phyloP scores from a whole-genome alignment of 2,329 filamentous ascomycete species.

The Pochonia chlamydosporia region DNA sequence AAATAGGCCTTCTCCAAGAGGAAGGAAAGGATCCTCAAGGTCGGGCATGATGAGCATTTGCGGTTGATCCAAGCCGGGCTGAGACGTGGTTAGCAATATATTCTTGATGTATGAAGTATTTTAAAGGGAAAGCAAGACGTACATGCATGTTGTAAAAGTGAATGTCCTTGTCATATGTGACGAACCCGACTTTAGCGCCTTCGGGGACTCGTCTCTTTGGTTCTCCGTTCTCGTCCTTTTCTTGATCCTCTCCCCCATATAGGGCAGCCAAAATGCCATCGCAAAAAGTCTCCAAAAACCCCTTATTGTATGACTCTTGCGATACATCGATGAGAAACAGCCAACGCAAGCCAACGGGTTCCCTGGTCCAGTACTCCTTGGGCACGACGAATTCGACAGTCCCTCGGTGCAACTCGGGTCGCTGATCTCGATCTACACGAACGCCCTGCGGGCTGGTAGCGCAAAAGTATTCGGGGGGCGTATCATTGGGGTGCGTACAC shows the following conservation, averaged over 20 bases:
- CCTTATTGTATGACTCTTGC: slow-evolving; percentile 84
- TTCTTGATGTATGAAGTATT: background rate
- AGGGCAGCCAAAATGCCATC: slow-evolving; percentile 80
- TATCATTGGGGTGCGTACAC: slow-evolving; percentile 96
- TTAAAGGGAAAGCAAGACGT: slow-evolving; percentile 29
- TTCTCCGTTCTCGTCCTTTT: slow-evolving; percentile 45
- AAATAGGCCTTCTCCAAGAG: slow-evolving; percentile 85
- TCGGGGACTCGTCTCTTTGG: slow-evolving; percentile 58
- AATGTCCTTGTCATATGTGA: slow-evolving; percentile 93
- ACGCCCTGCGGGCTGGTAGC: slow-evolving; percentile 83
- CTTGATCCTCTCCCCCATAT: slow-evolving; percentile 61
- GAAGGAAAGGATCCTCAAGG: slow-evolving; percentile 92
- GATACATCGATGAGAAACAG: slow-evolving; percentile 92
- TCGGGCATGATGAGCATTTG: slow-evolving; percentile 99
- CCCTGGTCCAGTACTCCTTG: slow-evolving; percentile 97
- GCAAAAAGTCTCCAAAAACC: slow-evolving; percentile 85
- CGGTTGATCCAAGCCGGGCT: slow-evolving; percentile 73
- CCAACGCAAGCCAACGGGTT: slow-evolving; percentile 81
- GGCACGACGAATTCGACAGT: slow-evolving; percentile 96
- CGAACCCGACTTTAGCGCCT: slow-evolving; percentile 85
- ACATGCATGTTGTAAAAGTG: slow-evolving; percentile 96
- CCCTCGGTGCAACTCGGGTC: slow-evolving; percentile 83
- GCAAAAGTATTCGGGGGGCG: slow-evolving; percentile 84
- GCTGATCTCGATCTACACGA: slow-evolving; percentile 79
- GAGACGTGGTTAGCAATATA: slow-evolving; percentile 12